Base-by-base conservation (phyloP, 495 filamentous ascomycete species). In the Aspergillus baeticus region DNA sequence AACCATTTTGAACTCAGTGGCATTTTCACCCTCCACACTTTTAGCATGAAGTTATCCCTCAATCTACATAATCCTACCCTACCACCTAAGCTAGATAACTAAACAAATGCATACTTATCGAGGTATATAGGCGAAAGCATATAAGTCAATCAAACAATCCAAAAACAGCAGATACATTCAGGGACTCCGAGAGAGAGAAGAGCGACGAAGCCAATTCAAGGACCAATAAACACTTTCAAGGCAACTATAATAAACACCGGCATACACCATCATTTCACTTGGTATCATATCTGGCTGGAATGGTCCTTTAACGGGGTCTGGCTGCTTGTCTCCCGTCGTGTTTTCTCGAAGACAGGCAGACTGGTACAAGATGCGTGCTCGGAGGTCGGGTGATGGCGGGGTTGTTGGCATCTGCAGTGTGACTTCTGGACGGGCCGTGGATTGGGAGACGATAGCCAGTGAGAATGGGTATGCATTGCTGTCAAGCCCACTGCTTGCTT, bases 201-300 rank as follows among this genome's bases (percentile, higher is more conserved):
- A 17, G 8, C 35, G 38, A 37, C 14, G 15, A 35, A 53, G 35
- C n/a, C 17, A 56, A 36, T 54, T n/a, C 14, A 63, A 57, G 54
- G 46, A 51, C 39, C 20, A 11, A 29, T 8, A 3, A 29, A 29
- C 8, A 29, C 3, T 8, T 8, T 29, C 4, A 54, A 58, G 36
- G 43, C 10, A 58, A 49, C 26, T 47, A 66, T 18, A 55, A 55
- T 41, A 60, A 65, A 63, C 58, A 63, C 58, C 55, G 54, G 58
- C 56, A 60, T 64, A 64, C 56, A 63, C 56, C 61, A 59, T 64
- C 59, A 47, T 63, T 61, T 64, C 61, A 64, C 53, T 62, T 64
- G 61, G 64, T 67, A 67, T 67, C 64, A 64, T 67, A 60, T 60
- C 58, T 63, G 51, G 35, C 55, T 56, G 10, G 18, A 43, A 34